Conservation (phyloP, 768 basidiomycete genomes). For the Xerocomus brunneocitrinus region DNA sequence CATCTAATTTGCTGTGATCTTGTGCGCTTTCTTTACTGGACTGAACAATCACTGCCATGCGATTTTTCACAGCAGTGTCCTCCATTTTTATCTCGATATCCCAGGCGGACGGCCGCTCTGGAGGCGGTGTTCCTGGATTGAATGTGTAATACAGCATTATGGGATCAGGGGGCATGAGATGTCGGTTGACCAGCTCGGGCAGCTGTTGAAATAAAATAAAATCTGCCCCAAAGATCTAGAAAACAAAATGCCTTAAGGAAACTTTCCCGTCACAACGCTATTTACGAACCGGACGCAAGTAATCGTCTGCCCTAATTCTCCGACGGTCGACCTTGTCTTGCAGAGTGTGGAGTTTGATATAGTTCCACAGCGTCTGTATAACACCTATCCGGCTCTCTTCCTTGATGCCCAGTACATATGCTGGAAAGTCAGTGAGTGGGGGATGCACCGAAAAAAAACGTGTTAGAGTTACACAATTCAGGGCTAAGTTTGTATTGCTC, state of each 20-base stretch:
- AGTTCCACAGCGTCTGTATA: conserved; percentile 85
- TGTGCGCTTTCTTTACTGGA: conserved; percentile 68
- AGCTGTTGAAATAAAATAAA: conserved; percentile 71
- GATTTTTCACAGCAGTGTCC: conserved; percentile 65
- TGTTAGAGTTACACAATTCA: conserved; percentile 53
- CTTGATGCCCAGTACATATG: conserved; percentile 66
- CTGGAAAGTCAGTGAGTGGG: conserved; percentile 30
- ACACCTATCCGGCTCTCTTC: conserved; percentile 82
- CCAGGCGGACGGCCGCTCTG: conserved; percentile 73
- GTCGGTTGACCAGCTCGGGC: conserved; percentile 82
- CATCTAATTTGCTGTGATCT: conserved; percentile 71
- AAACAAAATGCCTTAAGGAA: not conserved
- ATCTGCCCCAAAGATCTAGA: conserved; percentile 69
- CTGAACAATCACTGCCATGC: conserved; percentile 68
- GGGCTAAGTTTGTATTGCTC: conserved; percentile 78
- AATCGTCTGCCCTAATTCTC: conserved; percentile 64
- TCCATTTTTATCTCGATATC: conserved; percentile 89
- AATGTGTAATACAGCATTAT: conserved; percentile 73
- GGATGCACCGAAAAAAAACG: conserved; percentile 1
- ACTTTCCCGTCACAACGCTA: not conserved
- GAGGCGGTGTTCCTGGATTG: conserved; percentile 55
- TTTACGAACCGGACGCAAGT: conserved; percentile 52
- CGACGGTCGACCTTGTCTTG: conserved; percentile 81
- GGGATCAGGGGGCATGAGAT: conserved; percentile 72
- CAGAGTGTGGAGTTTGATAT: conserved; percentile 78